Evolutionary conservation across 2,329 filamentous ascomycete genomes (phyloP), one percentile per base, ranked within the genome.

Genomic region (Ascochyta viciae-villosae): DNA sequence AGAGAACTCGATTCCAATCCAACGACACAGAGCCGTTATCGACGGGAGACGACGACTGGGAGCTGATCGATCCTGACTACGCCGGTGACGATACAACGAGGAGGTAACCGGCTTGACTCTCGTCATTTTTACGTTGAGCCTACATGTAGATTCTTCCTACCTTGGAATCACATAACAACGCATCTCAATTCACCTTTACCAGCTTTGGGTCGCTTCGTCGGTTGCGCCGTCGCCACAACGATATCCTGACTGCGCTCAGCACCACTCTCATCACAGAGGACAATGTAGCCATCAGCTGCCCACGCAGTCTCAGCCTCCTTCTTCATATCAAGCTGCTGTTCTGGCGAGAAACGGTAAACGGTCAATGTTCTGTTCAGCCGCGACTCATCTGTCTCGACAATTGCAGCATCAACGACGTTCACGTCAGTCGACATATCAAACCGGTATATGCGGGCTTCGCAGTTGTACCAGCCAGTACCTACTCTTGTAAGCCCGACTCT

Each of bases 401-500:
- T 52, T 5, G 41, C 42, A 5, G 64, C 63, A 15, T 61, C 54
- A 8, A 40, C 45, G 9, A 51, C 49, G 16, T 35, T 42, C 3
- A 19, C n/a, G 3, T 29, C 24, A 10, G 49, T 59, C 1, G 47
- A 57, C 13, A 38, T 37, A 31, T 64, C 61, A 46, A 67, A 65
- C 2, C 13, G 19, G 31, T 65, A 65, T 2, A 54, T 54, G 3
- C 65, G 54, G 22, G 52, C 37, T 22, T 67, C 65, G 33, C 54
- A 59, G 24, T 65, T 67, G 22, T 53, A 39, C 65, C 63, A 67
- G 9, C 63, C 63, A 5, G 63, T 66, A 2, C 64, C 64, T 67
- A 23, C 7, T 13, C 8, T 4, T 22, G 10, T 45, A 16, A 51
- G 34, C 3, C 13, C n/a, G 4, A 37, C 2, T 24, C 3, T 8